Conservation (phyloP, 305 asterid genomes). For the Fraxinus nigra region DNA sequence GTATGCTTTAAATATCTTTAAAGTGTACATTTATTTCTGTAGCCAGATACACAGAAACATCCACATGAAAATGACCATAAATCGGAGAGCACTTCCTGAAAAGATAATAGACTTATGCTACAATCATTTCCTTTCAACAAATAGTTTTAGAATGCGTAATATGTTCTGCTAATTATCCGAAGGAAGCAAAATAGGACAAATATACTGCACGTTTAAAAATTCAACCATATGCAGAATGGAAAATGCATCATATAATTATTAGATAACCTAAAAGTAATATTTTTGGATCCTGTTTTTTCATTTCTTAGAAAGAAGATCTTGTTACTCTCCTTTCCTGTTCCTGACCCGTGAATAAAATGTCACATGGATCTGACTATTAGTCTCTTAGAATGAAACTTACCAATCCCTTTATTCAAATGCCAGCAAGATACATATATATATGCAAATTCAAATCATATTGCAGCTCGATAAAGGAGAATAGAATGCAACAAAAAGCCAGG, state of each 20-base stretch:
- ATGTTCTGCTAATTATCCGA: not conserved
- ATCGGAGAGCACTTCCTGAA: not conserved
- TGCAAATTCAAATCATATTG: not conserved
- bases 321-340: not conserved
- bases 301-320: not conserved
- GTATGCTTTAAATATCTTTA: not conserved
- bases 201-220: slow-evolving; percentile 4
- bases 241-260: not conserved
- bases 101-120: not conserved
- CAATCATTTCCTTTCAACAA: not conserved
- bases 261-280: not conserved
- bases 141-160: not conserved
- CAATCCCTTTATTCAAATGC: slow-evolving; percentile 5
- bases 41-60: not conserved
- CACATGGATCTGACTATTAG: not conserved
- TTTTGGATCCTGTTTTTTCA: not conserved
- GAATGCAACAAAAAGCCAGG: not conserved
- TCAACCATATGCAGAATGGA: slow-evolving; percentile 1
- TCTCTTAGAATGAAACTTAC: not conserved
- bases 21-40: not conserved
- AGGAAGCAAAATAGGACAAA: not conserved
- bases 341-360: not conserved
- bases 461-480: not conserved
- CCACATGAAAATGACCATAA: not conserved
- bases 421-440: not conserved